Conservation (phyloP, 768 basidiomycete genomes). For the Pholiota microspora region DNA sequence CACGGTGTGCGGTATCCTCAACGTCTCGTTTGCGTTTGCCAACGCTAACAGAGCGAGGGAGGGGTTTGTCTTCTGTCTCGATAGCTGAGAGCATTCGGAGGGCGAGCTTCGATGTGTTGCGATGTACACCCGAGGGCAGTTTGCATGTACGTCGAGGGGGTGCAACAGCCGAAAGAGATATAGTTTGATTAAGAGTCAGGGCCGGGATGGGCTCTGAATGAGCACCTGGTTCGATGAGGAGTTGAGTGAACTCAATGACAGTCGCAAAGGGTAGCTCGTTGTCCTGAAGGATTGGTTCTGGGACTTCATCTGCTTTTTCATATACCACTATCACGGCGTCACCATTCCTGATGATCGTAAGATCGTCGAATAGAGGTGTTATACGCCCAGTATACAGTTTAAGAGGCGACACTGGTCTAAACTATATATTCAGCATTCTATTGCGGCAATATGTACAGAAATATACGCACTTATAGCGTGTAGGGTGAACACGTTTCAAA, state of each 20-base stretch:
- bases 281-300: neutral
- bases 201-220: too few relatives aligned
- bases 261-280: neutral
- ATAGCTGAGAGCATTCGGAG: too few relatives aligned
- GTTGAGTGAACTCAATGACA: neutral
- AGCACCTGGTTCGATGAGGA: too few relatives aligned
- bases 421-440: neutral
- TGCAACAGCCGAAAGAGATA: too few relatives aligned
- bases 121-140: too few relatives aligned
- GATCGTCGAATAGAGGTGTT: neutral
- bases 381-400: neutral
- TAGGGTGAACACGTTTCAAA: neutral
- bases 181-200: too few relatives aligned
- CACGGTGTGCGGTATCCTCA: too few relatives aligned
- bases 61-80: too few relatives aligned
- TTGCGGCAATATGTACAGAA: neutral
- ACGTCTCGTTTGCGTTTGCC: too few relatives aligned
- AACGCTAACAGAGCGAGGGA: too few relatives aligned
- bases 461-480: neutral
- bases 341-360: neutral
- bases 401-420: neutral
- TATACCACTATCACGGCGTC: neutral
- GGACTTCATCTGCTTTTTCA: neutral
- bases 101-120: too few relatives aligned
- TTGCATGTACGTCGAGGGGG: too few relatives aligned